Conservation (phyloP, 2,329 filamentous ascomycete genomes). For the Pyrenochaeta sp. region DNA sequence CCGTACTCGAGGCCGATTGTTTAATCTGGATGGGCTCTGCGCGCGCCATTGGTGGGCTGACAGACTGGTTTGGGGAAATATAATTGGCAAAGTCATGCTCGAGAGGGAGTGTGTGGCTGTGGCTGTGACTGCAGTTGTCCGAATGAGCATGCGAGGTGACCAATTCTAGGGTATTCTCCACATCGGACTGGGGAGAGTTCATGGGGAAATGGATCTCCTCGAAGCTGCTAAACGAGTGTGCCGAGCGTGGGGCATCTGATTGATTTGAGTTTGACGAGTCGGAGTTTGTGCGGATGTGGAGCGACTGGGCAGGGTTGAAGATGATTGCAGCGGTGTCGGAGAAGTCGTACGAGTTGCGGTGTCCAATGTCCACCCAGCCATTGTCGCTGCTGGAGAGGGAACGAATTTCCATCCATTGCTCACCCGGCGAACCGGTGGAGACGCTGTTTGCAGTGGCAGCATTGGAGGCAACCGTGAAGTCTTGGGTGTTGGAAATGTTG, state of each 20-base stretch:
- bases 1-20: conserved; percentile 65
- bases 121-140: conserved; percentile 38
- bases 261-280: conserved; percentile 86
- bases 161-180: conserved; percentile 41
- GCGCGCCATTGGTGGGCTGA: conserved; percentile 74
- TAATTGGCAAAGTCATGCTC: conserved; percentile 50
- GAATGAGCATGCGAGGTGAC: conserved; percentile 35
- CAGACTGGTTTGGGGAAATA: conserved; percentile 55
- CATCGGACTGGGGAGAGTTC: conserved; percentile 82
- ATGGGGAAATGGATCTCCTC: conserved; percentile 77
- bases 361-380: conserved; percentile 78
- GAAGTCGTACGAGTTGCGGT: conserved; percentile 74
- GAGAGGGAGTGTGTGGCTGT: conserved; percentile 28
- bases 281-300: conserved; percentile 87
- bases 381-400: conserved; percentile 88
- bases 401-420: conserved; percentile 84
- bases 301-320: conserved; percentile 89
- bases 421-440: conserved; percentile 72
- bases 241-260: conserved; percentile 66
- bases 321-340: conserved; percentile 69
- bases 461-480: conserved; percentile 49
- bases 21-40: conserved; percentile 76
- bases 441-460: conserved; percentile 45
- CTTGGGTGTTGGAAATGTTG: conserved; percentile 58
- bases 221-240: conserved; percentile 78